A percentile compares a stretch with the other conserved stretches of the same genome.
Conservation (phyloP, 257 asterid genomes). For the Solanum chmielewskii region DNA sequence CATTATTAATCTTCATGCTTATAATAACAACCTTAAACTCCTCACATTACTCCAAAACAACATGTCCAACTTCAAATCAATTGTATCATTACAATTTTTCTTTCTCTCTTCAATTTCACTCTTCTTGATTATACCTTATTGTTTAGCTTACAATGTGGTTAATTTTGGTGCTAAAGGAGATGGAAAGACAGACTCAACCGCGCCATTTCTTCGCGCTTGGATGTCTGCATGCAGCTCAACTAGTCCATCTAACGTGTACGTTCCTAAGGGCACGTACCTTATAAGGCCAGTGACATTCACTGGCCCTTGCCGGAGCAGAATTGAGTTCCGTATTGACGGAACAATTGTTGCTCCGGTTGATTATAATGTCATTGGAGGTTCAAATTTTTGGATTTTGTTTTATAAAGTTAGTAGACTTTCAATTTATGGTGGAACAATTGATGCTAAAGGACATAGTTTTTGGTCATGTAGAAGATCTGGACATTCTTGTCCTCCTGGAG, state of each 20-base stretch:
- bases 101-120: background rate
- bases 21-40: background rate
- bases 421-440: constrained; percentile 50
- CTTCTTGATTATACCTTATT: background rate
- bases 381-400: constrained; percentile 53
- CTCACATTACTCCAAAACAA: background rate
- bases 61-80: background rate
- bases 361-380: constrained; percentile 28
- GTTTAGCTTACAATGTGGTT: constrained; percentile 43
- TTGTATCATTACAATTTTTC: background rate
- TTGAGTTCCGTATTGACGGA: constrained; percentile 39
- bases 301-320: constrained; percentile 57
- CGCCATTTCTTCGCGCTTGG: constrained; percentile 56
- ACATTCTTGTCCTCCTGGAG: constrained; percentile 44
- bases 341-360: constrained; percentile 51
- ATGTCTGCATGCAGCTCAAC: constrained; percentile 51
- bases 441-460: constrained; percentile 47
- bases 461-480: constrained; percentile 43
- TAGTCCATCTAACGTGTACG: constrained; percentile 36
- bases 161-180: constrained; percentile 59
- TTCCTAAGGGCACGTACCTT: constrained; percentile 46
- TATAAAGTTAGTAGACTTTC: constrained; percentile 46
- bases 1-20: background rate
- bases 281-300: constrained; percentile 23
- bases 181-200: constrained; percentile 58